These are phyloP conservation scores for Globisporangium perplexum DNA, from an alignment of 352 stramenopile genomes.

Conservation along the genomic window DNA sequence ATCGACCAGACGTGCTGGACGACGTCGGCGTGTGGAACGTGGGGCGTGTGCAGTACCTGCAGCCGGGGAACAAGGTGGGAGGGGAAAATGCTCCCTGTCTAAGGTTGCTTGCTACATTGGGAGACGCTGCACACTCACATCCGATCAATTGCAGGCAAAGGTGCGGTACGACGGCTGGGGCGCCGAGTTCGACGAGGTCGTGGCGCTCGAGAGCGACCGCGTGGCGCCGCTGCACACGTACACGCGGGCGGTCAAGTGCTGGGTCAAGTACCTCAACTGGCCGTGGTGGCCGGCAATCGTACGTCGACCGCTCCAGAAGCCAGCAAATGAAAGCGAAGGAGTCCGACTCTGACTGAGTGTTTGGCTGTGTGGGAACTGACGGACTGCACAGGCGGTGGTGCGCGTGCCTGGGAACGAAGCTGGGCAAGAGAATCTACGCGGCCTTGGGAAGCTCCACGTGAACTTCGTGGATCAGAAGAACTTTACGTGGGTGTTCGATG, in stretches of 20 bases:
- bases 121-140: neutral
- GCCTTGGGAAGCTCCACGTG: slow-evolving; percentile 34
- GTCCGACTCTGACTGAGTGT: neutral
- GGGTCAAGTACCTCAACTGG: slow-evolving; percentile 81
- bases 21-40: slow-evolving; percentile 64
- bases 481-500: slow-evolving; percentile 17
- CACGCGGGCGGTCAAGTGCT: slow-evolving; percentile 73
- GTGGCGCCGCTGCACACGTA: slow-evolving; percentile 72
- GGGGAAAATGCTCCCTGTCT: too few relatives aligned
- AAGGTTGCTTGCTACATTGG: too few relatives aligned
- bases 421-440: slow-evolving; percentile 31
- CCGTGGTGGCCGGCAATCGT: slow-evolving; percentile 69
- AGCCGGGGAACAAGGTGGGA: slow-evolving; percentile 5
- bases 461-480: slow-evolving; percentile 48
- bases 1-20: slow-evolving; percentile 49
- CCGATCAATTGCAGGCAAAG: slow-evolving; percentile 27
- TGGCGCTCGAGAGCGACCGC: slow-evolving; percentile 43
- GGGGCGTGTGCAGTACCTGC: slow-evolving; percentile 34
- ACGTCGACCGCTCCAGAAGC: too few relatives aligned
- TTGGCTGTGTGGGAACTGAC: neutral
- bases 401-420: slow-evolving; percentile 37
- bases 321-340: too few relatives aligned
- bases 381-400: slow-evolving; percentile 38
- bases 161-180: slow-evolving; percentile 69
- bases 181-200: slow-evolving; percentile 46